phyloP scores from a whole-genome alignment of 805 yeast genomes.

The Cyberlindnera samutprakarnensis region DNA sequence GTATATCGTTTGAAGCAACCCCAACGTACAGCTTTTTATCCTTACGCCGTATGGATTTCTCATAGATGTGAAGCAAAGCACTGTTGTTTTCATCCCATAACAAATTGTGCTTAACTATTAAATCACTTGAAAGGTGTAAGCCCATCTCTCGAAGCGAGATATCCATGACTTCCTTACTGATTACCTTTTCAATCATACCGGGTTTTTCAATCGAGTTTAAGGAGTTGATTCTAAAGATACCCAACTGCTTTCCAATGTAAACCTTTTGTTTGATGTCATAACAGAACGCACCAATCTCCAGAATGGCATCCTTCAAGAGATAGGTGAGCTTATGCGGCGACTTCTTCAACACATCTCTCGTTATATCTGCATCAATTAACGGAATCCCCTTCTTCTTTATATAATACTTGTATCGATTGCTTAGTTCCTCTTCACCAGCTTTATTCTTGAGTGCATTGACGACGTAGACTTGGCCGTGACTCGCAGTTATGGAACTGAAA shows the following conservation, averaged over 20 bases:
- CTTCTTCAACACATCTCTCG: conserved; percentile 28
- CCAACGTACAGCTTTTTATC: conserved; percentile 22
- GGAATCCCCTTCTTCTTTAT: conserved; percentile 30
- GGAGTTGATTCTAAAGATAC: conserved; percentile 85
- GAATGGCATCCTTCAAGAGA: conserved; percentile 53
- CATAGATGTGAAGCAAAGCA: conserved; percentile 73
- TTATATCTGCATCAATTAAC: conserved; percentile 29
- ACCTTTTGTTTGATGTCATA: conserved; percentile 56
- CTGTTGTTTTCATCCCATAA: conserved; percentile 94
- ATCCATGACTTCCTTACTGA: conserved; percentile 60
- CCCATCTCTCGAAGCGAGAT: conserved; percentile 34
- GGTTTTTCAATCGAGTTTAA: conserved; percentile 87
- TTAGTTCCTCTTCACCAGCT: conserved; percentile 63
- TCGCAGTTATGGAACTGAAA: conserved; percentile 58
- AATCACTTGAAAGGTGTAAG: conserved; percentile 33
- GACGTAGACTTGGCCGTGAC: conserved; percentile 80
- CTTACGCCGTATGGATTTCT: conserved; percentile 26
- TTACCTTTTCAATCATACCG: conserved; percentile 61
- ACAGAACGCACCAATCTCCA: conserved; percentile 78
- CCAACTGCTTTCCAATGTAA: conserved; percentile 74
- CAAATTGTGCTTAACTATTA: conserved; percentile 63
- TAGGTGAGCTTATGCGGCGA: conserved; percentile 38
- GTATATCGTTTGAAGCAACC: conserved; percentile 34
- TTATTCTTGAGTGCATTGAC: conserved; percentile 67
- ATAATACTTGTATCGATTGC: conserved; percentile 52